A percentile compares a stretch with the other conserved stretches of the same genome.
phyloP scores from a whole-genome alignment of 2,329 filamentous ascomycete species.

The Cyphellophora attinorum region DNA sequence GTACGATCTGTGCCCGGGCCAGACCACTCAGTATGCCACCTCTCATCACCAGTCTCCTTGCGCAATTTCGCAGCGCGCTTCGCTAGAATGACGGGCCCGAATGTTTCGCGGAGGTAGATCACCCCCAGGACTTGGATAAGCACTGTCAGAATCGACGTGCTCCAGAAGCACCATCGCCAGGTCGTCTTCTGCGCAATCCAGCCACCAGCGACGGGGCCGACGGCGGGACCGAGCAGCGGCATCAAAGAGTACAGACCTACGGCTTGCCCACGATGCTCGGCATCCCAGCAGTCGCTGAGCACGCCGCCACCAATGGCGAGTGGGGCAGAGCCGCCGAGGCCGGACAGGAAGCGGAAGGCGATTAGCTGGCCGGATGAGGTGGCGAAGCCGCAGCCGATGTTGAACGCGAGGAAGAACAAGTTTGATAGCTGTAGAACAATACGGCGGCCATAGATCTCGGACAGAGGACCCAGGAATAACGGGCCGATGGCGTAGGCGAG shows the following conservation, averaged over 20 bases:
- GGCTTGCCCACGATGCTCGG: slow-evolving; percentile 54
- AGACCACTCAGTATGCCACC: slow-evolving; percentile 31
- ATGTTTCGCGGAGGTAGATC: slow-evolving; percentile 56
- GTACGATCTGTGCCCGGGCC: slow-evolving; percentile 17
- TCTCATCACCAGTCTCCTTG: slow-evolving; percentile 27
- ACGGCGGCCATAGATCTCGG: slow-evolving; percentile 47
- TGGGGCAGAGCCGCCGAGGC: slow-evolving; percentile 49
- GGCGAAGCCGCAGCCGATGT: slow-evolving; percentile 50
- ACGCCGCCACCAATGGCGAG: slow-evolving; percentile 42
- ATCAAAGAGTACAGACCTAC: slow-evolving; percentile 55
- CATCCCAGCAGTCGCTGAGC: slow-evolving; percentile 47
- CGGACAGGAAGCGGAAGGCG: slow-evolving; percentile 48
- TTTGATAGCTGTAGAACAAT: slow-evolving; percentile 46
- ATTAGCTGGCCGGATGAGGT: slow-evolving; percentile 45
- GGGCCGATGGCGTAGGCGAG: slow-evolving; percentile 46
- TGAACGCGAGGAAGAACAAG: slow-evolving; percentile 48
- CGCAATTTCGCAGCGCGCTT: slow-evolving; percentile 45
- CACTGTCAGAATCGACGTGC: slow-evolving; percentile 54
- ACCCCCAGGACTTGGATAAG: slow-evolving; percentile 53
- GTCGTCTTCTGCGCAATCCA: slow-evolving; percentile 55
- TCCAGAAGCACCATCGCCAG: slow-evolving; percentile 68
- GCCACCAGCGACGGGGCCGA: slow-evolving; percentile 57
- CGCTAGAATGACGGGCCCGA: slow-evolving; percentile 52
- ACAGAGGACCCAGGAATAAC: slow-evolving; percentile 42
- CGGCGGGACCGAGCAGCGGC: slow-evolving; percentile 55